phyloP scores from a whole-genome alignment of 345 rosid genomes.

The Diplotaxis tenuifolia region DNA sequence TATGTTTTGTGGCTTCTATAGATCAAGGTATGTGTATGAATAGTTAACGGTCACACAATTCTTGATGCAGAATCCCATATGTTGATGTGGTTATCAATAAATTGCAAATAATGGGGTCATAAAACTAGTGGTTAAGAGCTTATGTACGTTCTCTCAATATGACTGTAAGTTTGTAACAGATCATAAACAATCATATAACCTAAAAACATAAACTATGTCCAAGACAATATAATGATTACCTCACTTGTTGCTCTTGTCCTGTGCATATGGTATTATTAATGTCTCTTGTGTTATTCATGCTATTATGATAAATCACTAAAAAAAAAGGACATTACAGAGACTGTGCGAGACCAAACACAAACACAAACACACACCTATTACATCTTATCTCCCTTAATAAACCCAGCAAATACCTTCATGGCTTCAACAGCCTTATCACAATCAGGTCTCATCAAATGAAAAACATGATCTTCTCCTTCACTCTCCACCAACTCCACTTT shows the following conservation, averaged over 20 bases:
- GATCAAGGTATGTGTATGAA: background rate
- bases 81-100: background rate
- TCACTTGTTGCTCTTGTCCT: background rate
- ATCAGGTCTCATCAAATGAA: background rate
- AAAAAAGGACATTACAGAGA: background rate
- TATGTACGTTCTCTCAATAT: background rate
- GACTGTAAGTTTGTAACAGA: background rate
- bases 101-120: background rate
- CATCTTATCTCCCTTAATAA: background rate
- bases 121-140: background rate
- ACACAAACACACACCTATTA: background rate
- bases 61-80: background rate
- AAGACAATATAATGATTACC: background rate
- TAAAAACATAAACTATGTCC: background rate
- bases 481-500: constrained; percentile 1
- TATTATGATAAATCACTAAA: background rate
- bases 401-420: background rate
- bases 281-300: background rate
- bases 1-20: background rate
- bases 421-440: background rate
- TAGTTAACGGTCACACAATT: background rate
- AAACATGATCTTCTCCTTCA: background rate
- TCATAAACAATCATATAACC: background rate
- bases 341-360: background rate
- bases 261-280: background rate